Base-by-base conservation (phyloP, 345 rosid species). In the Populus pruinosa region DNA sequence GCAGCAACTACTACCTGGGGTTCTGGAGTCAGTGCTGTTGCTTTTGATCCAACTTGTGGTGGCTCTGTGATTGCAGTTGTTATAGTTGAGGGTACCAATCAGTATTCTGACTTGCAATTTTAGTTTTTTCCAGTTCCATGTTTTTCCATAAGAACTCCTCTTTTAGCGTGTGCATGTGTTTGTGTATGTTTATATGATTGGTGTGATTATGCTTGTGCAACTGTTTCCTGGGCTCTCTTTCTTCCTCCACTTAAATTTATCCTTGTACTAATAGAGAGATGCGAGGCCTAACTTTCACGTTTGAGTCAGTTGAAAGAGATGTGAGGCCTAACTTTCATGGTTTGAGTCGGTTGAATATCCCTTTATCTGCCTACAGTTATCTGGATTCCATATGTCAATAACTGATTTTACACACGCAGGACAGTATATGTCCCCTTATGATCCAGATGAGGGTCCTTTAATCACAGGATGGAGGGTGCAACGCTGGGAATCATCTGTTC, bases 1-100 rank as follows among this genome's bases (percentile, higher is more conserved):
- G 97, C 96, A 27, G 98, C 99, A 82, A 92, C 99, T 63, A 96
- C 99, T 64, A 96, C 98, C 44, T 96, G 99, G 99, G 99, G 99
- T 56, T 96, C 99, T 83, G 97, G 98, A 77, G 99, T 96, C 76
- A 96, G 97, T 74, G 99, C 99, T 59, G 96, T 96, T 86, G 95
- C 98, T 79, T 96, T 96, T 86, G 99, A 96, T 92, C 98, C 99
- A 69, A 94, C 98, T 75, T 85, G 91, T 64, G 97, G 98, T 79
- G 99, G 99, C 81, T 96, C 99, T 77, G 99, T 96, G 71, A 91
- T 96, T 79, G 93, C 98, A 49, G 94, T 94, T 83, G 99, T 94
- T 73, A 94, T 96, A 81, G 99, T 94, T 82, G 99, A 96, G 74
- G 99, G 99, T 96, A 91, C 47, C 35, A 25, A 53, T 5, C 38